Percentiles rank a stretch among this genome's conserved stretches.
These are phyloP conservation scores for Solanum hybrid DNA, from an alignment of 305 asterid genomes.

Conservation along the genomic window DNA sequence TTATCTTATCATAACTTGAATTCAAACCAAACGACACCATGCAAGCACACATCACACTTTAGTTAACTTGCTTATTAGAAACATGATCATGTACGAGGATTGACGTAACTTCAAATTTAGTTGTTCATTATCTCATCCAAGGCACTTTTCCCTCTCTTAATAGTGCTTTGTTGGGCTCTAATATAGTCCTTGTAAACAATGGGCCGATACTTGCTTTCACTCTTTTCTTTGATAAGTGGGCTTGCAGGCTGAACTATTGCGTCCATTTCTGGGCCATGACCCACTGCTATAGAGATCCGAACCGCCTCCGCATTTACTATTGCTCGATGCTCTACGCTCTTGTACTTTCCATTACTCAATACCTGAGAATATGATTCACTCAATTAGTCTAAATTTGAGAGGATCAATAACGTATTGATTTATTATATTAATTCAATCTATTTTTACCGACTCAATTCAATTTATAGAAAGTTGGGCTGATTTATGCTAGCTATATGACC, in stretches of 20 bases:
- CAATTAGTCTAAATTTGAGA: background rate
- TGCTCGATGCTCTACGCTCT: slow-evolving; percentile 52
- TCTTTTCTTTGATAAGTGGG: slow-evolving; percentile 11
- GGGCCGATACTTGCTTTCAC: slow-evolving; percentile 14
- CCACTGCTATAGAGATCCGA: slow-evolving; percentile 45
- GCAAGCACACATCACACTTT: background rate
- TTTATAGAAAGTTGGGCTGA: background rate
- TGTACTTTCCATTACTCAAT: slow-evolving; percentile 45
- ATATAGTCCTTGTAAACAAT: slow-evolving; percentile 32
- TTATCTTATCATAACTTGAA: too few species aligned
- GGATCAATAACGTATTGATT: background rate
- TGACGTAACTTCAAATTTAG: background rate
- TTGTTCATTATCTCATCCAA: slow-evolving; percentile 11
- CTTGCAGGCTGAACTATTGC: slow-evolving; percentile 22
- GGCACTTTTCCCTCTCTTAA: slow-evolving; percentile 32
- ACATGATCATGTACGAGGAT: background rate
- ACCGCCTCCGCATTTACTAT: slow-evolving; percentile 22
- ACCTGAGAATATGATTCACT: slow-evolving; percentile 2
- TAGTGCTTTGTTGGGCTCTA: slow-evolving; percentile 30
- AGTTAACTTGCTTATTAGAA: background rate
- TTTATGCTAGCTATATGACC: background rate
- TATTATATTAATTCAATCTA: too few species aligned
- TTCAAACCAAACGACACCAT: too few species aligned
- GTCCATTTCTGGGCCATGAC: slow-evolving; percentile 13
- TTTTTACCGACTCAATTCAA: background rate